Base-by-base conservation (phyloP, 441 rosid species). In the Jatropha multifida region DNA sequence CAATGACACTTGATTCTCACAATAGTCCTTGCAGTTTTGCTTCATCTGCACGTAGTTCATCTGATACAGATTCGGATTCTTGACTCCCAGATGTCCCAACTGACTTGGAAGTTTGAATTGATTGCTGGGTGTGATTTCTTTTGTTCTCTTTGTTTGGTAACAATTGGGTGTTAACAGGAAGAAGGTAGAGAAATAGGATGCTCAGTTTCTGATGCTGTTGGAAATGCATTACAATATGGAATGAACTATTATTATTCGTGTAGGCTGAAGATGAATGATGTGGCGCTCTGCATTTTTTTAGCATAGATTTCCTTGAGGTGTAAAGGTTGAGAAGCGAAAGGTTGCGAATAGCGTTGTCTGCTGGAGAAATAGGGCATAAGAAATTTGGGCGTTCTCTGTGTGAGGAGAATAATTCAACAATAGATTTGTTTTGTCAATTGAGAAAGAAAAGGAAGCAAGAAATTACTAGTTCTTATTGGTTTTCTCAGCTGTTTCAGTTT, bases 51-150 rank as follows among this genome's bases (percentile, higher is more conserved):
- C 38, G 7, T 10, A 70, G 74, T 20, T 70, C 64, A 38, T 55
- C 74, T 20, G 74, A 70, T 51, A 38, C 46, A 2, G 73, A 52
- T 42, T 52, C 49, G 0, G 73, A 69, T 69, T 69, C 63, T 69
- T 69, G 51, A 70, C 9, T 70, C 49, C 51, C 51, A 10, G 46
- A 12, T 20, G 12, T 40, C 38, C 18, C 18, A 5, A 8, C 14
- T 49, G 42, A 48, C 71, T 66, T 46, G 58, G n/a, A 65, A 65
- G 13, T 68, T 48, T 26, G 32, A 40, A 14, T 54, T 69, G 73
- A 18, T 54, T 54, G 49, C 48, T n/a, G 74, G 17, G n/a, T n/a
- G n/a, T 38, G 73, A 44, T 55, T 55, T 49, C 27, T 69, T 49
- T 68, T 68, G 55, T 48, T 49, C 20, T 27, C 15, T 27, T 68